A percentile compares a stretch with the other conserved stretches of the same genome.
Evolutionary conservation across 257 asterid genomes (phyloP).

Genomic region (Hygrophila difformis): DNA sequence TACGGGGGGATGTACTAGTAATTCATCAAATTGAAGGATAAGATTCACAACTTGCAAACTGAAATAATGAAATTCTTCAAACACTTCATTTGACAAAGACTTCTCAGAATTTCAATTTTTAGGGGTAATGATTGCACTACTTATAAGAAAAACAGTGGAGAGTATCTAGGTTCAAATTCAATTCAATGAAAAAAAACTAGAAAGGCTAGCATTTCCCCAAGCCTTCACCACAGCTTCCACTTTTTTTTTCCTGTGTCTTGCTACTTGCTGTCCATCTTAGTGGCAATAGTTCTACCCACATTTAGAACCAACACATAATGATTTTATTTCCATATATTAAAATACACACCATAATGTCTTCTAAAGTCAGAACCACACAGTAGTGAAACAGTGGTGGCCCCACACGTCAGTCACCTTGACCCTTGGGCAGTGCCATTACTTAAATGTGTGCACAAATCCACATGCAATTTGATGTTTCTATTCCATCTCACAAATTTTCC

Average conservation of each 20-base stretch:
- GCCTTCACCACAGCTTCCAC: constrained; percentile 2
- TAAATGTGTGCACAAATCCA: background rate
- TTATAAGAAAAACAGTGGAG: constrained; percentile 5
- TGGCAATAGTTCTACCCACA: background rate
- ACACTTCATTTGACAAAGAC: constrained; percentile 5
- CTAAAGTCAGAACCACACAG: background rate
- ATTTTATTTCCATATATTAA: background rate
- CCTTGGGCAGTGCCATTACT: background rate
- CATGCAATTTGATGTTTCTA: background rate
- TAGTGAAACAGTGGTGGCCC: background rate
- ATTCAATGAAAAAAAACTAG: background rate
- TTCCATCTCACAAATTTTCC: background rate
- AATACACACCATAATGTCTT: background rate
- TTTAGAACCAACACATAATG: background rate
- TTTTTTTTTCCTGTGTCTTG: background rate
- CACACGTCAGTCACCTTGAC: background rate
- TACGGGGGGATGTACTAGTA: too few species aligned
- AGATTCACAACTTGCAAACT: too few species aligned
- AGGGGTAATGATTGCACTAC: background rate
- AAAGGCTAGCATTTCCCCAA: background rate
- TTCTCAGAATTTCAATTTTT: constrained; percentile 4
- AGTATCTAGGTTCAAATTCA: constrained; percentile 6
- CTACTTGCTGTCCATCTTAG: background rate
- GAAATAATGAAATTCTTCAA: too few species aligned
- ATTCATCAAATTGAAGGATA: too few species aligned